Conservation (phyloP, 768 basidiomycete genomes). For the Lepiota brunneoincarnata region DNA sequence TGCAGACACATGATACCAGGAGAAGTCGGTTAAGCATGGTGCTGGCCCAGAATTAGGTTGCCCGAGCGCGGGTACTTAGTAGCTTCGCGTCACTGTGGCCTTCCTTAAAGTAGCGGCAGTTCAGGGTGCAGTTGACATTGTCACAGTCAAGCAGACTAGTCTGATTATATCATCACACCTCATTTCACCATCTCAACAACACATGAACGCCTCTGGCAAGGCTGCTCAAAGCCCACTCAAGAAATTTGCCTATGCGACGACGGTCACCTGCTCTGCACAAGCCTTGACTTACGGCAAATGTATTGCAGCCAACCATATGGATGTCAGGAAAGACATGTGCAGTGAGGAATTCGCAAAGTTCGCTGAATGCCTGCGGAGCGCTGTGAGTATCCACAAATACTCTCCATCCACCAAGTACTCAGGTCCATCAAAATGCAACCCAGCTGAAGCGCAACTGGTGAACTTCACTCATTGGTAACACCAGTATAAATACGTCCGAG, state of each 20-base stretch:
- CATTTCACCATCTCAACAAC: not conserved
- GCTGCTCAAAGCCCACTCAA: constrained; percentile 27
- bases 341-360: constrained; percentile 82
- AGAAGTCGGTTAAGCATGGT: constrained; percentile 59
- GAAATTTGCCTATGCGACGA: constrained; percentile 70
- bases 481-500: no score
- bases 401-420: not conserved
- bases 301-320: constrained; percentile 77
- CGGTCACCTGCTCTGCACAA: constrained; percentile 67
- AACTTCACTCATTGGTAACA: not conserved
- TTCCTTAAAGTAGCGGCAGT: not conserved
- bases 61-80: not conserved
- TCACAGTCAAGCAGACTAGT: not conserved
- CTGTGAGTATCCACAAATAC: constrained; percentile 48
- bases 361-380: constrained; percentile 73
- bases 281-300: constrained; percentile 88
- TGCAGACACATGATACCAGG: constrained; percentile 61
- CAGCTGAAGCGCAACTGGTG: constrained; percentile 35
- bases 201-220: constrained; percentile 23
- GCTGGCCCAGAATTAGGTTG: not conserved
- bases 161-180: constrained; percentile 8
- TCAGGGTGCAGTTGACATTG: constrained; percentile 1
- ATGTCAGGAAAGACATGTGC: constrained; percentile 83
- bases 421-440: constrained; percentile 16
- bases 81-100: not conserved